Percentiles rank a stretch among this genome's conserved stretches.
phyloP scores from a whole-genome alignment of 192 early-diverging fungal species.

The Coemansia sp. region DNA sequence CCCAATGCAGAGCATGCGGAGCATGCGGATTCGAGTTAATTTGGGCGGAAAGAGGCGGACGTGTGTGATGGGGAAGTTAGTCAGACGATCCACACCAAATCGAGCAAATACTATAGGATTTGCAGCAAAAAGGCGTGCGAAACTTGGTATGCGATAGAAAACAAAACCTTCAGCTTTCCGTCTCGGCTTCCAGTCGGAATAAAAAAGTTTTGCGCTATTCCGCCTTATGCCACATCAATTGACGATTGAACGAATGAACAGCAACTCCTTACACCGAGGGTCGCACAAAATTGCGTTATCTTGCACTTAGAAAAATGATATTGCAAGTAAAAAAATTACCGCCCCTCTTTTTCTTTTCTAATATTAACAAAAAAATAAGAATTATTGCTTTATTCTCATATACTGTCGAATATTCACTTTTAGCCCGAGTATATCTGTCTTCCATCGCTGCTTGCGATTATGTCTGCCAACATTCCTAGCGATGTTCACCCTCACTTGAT shows the following conservation, averaged over 20 bases:
- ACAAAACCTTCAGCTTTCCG: background rate
- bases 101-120: background rate
- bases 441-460: background rate
- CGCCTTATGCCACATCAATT: background rate
- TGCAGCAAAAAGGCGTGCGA: background rate
- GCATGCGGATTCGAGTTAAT: background rate
- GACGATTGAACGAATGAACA: no score
- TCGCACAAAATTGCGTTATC: no score
- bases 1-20: background rate
- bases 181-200: background rate
- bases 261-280: no score
- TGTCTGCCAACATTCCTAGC: background rate
- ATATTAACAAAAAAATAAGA: background rate
- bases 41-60: no score
- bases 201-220: background rate
- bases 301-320: no score
- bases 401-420: background rate
- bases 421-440: background rate
- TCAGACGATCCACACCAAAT: background rate
- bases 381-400: background rate
- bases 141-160: background rate
- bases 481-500: constrained; percentile 1
- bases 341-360: background rate
- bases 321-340: background rate
- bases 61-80: no score